Percentiles rank a stretch among this genome's conserved stretches.
Evolutionary conservation across 106 monocot genomes (phyloP).

Genomic region (Triglochin maritima): DNA sequence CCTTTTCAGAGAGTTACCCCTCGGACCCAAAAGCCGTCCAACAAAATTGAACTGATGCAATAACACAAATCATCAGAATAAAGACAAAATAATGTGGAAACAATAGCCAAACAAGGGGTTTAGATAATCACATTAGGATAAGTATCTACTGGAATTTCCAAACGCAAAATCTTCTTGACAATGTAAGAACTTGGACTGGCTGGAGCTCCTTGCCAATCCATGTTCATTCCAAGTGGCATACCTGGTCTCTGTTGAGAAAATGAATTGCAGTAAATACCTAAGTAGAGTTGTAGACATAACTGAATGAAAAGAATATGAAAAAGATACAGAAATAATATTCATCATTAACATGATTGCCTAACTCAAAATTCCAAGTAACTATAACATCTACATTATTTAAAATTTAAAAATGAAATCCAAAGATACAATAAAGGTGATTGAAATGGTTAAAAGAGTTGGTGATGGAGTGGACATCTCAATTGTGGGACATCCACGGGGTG

Average conservation of each 20-base stretch:
- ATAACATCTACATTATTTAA: too few species aligned
- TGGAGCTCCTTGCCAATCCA: slow-evolving; percentile 90
- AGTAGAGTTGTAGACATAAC: background rate
- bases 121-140: slow-evolving; percentile 69
- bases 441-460: too few species aligned
- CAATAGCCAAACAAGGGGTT: background rate
- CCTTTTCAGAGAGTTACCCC: slow-evolving; percentile 89
- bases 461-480: too few species aligned
- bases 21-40: slow-evolving; percentile 86
- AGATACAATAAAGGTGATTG: too few species aligned
- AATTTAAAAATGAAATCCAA: too few species aligned
- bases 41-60: slow-evolving; percentile 88
- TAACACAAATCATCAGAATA: background rate
- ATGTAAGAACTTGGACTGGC: slow-evolving; percentile 63
- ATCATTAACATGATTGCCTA: background rate
- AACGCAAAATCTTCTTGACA: slow-evolving; percentile 83
- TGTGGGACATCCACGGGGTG: too few species aligned
- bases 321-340: background rate
- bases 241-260: slow-evolving; percentile 39
- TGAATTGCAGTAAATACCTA: background rate
- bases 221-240: slow-evolving; percentile 51
- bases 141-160: slow-evolving; percentile 76
- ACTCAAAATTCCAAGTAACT: background rate
- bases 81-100: background rate
- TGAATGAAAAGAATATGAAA: background rate